These are phyloP conservation scores for Austropuccinia psidii DNA, from an alignment of 1,284 basidiomycete species.

Conservation along the genomic window DNA sequence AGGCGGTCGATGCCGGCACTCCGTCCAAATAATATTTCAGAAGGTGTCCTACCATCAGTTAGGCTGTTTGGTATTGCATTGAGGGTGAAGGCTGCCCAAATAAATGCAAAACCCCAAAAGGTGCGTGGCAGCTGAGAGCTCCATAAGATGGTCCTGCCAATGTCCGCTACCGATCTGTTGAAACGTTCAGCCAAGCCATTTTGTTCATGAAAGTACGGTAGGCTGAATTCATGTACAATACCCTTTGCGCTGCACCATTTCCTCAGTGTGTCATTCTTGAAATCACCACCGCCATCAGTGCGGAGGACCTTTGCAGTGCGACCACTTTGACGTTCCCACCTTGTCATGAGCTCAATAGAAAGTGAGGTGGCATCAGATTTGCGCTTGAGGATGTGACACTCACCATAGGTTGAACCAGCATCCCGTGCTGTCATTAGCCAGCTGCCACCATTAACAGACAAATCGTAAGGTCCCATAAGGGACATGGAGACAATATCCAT, in stretches of 20 bases:
- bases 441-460: too few relatives aligned
- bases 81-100: background rate
- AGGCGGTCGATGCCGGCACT: background rate
- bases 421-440: background rate
- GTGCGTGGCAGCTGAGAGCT: background rate
- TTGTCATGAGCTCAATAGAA: too few relatives aligned
- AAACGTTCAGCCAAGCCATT: background rate
- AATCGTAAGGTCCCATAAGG: too few relatives aligned
- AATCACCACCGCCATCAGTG: conserved; percentile 18
- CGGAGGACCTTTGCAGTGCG: background rate
- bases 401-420: background rate
- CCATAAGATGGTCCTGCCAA: background rate
- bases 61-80: background rate
- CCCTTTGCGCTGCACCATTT: conserved; percentile 2
- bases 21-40: background rate
- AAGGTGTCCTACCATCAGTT: background rate
- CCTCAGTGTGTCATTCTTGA: background rate
- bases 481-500: too few relatives aligned
- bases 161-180: background rate
- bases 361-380: too few relatives aligned
- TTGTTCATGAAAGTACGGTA: background rate
- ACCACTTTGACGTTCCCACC: background rate
- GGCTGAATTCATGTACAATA: background rate
- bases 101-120: background rate
- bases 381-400: background rate